A percentile compares a stretch with the other conserved stretches of the same genome.
Evolutionary conservation across 2,329 filamentous ascomycete species (phyloP).

Genomic region (Atkinsonella hypoxylon): DNA sequence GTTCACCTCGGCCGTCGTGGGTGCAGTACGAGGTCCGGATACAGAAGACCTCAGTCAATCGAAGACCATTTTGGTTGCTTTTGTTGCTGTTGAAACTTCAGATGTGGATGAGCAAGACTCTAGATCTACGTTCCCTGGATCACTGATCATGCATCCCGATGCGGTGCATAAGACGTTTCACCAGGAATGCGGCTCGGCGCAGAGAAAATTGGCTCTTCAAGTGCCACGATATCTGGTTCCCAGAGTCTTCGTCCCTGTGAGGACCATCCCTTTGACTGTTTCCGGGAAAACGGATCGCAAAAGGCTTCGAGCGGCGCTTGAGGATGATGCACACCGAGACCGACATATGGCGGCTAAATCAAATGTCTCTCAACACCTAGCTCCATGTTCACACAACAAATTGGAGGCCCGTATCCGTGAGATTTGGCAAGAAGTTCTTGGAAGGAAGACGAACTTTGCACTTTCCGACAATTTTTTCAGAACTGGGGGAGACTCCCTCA

Average conservation of each 20-base stretch:
- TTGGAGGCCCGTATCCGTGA: not conserved
- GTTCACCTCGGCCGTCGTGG: not conserved
- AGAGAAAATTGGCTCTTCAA: not conserved
- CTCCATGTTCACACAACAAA: not conserved
- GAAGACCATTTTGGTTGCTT: not conserved
- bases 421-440: slow-evolving; percentile 18
- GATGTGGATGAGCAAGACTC: not conserved
- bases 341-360: not conserved
- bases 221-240: not conserved
- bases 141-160: not conserved
- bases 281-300: slow-evolving; percentile 8
- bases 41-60: not conserved
- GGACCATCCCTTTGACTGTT: not conserved
- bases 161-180: not conserved
- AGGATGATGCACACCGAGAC: slow-evolving; percentile 18
- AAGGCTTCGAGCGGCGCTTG: slow-evolving; percentile 25
- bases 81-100: not conserved
- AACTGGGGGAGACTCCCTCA: slow-evolving; percentile 35
- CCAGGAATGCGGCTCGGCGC: not conserved
- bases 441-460: slow-evolving; percentile 12
- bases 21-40: not conserved
- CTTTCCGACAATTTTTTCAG: slow-evolving; percentile 33
- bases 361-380: not conserved
- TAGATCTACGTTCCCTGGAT: not conserved
- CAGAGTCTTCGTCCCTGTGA: not conserved